These are phyloP conservation scores for Suhomyces emberorum DNA, from an alignment of 805 yeast genomes.

Conservation along the genomic window DNA sequence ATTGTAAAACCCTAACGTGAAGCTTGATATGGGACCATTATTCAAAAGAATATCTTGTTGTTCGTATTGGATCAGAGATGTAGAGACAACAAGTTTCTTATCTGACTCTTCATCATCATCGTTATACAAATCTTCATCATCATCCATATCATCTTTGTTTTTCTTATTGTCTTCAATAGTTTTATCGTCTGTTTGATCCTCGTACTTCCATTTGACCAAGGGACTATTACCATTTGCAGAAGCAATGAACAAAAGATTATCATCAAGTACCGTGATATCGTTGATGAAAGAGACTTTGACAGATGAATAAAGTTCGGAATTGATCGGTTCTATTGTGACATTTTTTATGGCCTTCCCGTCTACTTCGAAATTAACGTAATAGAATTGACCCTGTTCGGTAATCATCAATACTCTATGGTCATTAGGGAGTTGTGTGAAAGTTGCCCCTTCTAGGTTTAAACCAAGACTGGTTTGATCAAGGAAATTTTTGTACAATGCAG, in stretches of 20 bases:
- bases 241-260: conserved; percentile 53
- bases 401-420: conserved; percentile 34
- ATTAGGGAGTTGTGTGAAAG: conserved; percentile 31
- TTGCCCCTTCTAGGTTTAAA: conserved; percentile 54
- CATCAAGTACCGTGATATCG: conserved; percentile 38
- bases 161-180: conserved; percentile 6
- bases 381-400: conserved; percentile 31
- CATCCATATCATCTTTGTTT: conserved; percentile 10
- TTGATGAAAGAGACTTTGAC: conserved; percentile 38
- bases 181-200: conserved; percentile 9
- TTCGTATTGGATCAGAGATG: conserved; percentile 6
- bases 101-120: conserved; percentile 30
- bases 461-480: conserved; percentile 49
- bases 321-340: conserved; percentile 30
- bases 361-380: conserved; percentile 33
- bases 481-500: conserved; percentile 33
- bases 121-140: conserved; percentile 38
- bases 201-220: conserved; percentile 42
- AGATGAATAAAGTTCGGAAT: conserved; percentile 24
- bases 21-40: conserved; percentile 70
- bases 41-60: conserved; percentile 53
- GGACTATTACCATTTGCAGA: conserved; percentile 58
- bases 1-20: conserved; percentile 61
- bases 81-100: conserved; percentile 1
- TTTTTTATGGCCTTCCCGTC: conserved; percentile 43